Percentiles rank a stretch among this genome's conserved stretches.
These are phyloP conservation scores for Dothistroma septosporum DNA, from an alignment of 2,329 filamentous ascomycete genomes.

Conservation along the genomic window DNA sequence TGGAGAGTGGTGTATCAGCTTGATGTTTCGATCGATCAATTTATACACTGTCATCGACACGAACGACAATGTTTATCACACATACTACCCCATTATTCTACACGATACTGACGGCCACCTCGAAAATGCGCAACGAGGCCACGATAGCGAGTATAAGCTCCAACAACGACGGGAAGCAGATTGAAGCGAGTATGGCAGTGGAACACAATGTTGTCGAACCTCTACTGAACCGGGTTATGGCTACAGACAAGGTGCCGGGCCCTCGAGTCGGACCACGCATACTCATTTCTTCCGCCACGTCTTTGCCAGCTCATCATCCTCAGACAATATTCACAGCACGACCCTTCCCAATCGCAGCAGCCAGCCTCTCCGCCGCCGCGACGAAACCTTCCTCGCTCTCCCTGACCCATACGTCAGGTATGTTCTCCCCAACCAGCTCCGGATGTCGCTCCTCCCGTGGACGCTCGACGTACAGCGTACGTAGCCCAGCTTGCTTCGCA, in stretches of 20 bases:
- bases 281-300: not conserved
- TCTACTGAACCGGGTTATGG: no score
- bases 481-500: conserved; percentile 60
- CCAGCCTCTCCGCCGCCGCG: conserved; percentile 40
- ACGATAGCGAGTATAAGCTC: not conserved
- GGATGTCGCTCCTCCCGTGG: conserved; percentile 61
- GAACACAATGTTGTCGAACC: no score
- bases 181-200: no score
- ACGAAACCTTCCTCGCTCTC: conserved; percentile 50
- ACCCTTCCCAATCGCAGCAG: conserved; percentile 5
- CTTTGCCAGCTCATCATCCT: not conserved
- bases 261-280: no score
- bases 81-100: not conserved
- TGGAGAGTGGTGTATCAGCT: not conserved
- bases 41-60: not conserved
- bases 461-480: conserved; percentile 71
- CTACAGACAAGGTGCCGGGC: not conserved
- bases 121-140: not conserved
- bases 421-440: conserved; percentile 51
- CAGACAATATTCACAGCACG: not conserved
- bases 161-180: not conserved
- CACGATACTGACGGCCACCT: not conserved
- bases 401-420: conserved; percentile 62
- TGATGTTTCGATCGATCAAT: not conserved
- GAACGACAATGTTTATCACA: not conserved